phyloP scores from a whole-genome alignment of 208 protist genomes.

The Leishmania lainsoni region DNA sequence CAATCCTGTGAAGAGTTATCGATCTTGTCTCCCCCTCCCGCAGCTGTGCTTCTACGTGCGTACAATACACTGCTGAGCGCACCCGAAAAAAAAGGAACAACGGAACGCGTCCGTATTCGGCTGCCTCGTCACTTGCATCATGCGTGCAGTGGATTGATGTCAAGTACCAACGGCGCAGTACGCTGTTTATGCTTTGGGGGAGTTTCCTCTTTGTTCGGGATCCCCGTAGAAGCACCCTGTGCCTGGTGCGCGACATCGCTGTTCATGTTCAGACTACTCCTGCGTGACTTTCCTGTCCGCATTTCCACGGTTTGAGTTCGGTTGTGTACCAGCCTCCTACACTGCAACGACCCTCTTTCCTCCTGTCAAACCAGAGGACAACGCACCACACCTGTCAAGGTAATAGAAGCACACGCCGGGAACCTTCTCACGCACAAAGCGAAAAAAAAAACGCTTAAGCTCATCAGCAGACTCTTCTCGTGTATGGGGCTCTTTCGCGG shows the following conservation, averaged over 20 bases:
- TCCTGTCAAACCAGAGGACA: not conserved
- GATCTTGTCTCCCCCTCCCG: not conserved
- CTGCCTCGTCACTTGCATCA: not conserved
- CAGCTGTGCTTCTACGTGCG: not conserved
- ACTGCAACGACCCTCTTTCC: not conserved
- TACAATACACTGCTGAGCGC: not conserved
- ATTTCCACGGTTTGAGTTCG: not conserved
- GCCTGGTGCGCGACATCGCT: not conserved
- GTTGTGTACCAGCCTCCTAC: not conserved
- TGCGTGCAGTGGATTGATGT: not conserved
- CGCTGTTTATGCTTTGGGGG: not conserved
- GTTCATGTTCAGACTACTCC: not conserved
- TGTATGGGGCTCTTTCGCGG: not conserved
- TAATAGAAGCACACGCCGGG: not conserved
- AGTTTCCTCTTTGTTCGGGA: too few species aligned
- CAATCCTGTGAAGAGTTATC: not conserved
- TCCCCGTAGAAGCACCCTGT: not conserved
- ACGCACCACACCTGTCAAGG: not conserved
- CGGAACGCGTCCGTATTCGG: not conserved
- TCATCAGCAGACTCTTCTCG: not conserved
- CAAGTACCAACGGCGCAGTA: not conserved
- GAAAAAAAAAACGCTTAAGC: too few species aligned
- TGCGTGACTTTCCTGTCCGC: not conserved
- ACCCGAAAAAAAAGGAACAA: not conserved
- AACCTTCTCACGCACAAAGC: not conserved